Evolutionary conservation across 2,329 filamentous ascomycete species (phyloP).

Genomic region (Paecilomyces sp.): DNA sequence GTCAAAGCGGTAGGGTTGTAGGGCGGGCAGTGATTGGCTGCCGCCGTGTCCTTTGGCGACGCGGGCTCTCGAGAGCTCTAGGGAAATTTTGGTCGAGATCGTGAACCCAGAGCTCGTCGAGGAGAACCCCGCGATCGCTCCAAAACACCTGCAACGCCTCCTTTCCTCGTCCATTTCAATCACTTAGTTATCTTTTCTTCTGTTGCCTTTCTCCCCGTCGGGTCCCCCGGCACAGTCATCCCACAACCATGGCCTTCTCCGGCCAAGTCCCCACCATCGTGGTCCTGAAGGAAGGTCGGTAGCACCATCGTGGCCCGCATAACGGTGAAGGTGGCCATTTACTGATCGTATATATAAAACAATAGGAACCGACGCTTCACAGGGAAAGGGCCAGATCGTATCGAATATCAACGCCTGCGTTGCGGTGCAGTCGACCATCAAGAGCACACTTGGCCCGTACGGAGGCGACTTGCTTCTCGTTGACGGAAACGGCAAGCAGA

Average conservation of each 20-base stretch:
- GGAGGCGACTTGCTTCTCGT: slow-evolving; percentile 94
- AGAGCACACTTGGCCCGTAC: slow-evolving; percentile 91
- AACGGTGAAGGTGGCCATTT: slow-evolving; percentile 2
- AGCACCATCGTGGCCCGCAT: slow-evolving; percentile 15
- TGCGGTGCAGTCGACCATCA: slow-evolving; percentile 91
- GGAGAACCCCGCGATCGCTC: slow-evolving; percentile 10
- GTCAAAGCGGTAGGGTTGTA: slow-evolving; percentile 9
- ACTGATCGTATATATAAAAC: slow-evolving; percentile 16
- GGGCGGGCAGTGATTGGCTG: slow-evolving; percentile 24
- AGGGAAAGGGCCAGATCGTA: slow-evolving; percentile 92
- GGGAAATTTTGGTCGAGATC: slow-evolving; percentile 37
- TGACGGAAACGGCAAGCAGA: slow-evolving; percentile 90
- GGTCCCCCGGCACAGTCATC: slow-evolving; percentile 3
- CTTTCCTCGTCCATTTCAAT: slow-evolving; percentile 7
- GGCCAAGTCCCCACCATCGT: slow-evolving; percentile 97
- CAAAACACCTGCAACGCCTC: slow-evolving; percentile 17
- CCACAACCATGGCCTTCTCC: slow-evolving; percentile 77
- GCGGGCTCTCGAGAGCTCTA: slow-evolving; percentile 26
- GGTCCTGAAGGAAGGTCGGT: slow-evolving; percentile 91
- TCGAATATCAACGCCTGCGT: slow-evolving; percentile 98
- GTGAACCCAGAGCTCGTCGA: slow-evolving; percentile 22
- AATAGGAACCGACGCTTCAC: slow-evolving; percentile 89
- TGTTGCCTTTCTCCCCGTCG: slow-evolving; percentile 7
- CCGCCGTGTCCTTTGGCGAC: slow-evolving; percentile 20
- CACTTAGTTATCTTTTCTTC: slow-evolving; percentile 3